Percentiles rank a stretch among this genome's conserved stretches.
phyloP scores from a whole-genome alignment of 805 yeast genomes.

The Hanseniaspora guilliermondii region DNA sequence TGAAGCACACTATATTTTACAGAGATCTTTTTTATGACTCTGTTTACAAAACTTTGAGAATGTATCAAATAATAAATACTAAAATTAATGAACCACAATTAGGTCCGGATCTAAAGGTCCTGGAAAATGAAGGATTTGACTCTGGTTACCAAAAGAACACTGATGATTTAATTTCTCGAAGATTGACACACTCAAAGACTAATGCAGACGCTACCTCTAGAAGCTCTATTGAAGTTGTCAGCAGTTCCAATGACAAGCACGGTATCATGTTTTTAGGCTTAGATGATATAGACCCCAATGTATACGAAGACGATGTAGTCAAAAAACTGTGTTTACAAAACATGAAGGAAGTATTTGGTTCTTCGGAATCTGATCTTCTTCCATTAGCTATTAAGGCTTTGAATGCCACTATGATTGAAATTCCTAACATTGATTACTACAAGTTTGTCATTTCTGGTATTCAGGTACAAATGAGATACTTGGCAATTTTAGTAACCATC shows the following conservation, averaged over 20 bases:
- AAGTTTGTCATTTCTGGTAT: slow-evolving; percentile 62
- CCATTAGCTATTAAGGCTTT: slow-evolving; percentile 43
- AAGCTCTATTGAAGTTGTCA: slow-evolving; percentile 14
- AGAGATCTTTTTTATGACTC: slow-evolving; percentile 22
- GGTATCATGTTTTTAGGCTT: slow-evolving; percentile 11
- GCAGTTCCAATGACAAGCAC: neutral
- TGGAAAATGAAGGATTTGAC: neutral
- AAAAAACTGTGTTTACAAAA: slow-evolving; percentile 30
- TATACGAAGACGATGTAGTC: slow-evolving; percentile 18
- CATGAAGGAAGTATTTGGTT: slow-evolving; percentile 49
- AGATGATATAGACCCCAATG: slow-evolving; percentile 16
- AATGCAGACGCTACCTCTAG: slow-evolving; percentile 15
- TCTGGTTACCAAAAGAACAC: neutral
- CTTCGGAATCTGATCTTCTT: slow-evolving; percentile 50
- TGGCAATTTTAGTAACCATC: slow-evolving; percentile 41
- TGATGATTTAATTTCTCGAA: slow-evolving; percentile 10
- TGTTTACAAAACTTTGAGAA: slow-evolving; percentile 20
- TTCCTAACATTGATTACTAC: slow-evolving; percentile 34
- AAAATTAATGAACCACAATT: neutral
- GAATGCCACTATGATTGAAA: slow-evolving; percentile 32
- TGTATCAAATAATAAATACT: slow-evolving; percentile 16
- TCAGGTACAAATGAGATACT: slow-evolving; percentile 67
- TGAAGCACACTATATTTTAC: slow-evolving; percentile 24
- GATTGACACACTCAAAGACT: slow-evolving; percentile 13
- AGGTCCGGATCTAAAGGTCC: neutral